phyloP scores from a whole-genome alignment of 2,329 filamentous ascomycete genomes.

The Acrocalymma vagum region DNA sequence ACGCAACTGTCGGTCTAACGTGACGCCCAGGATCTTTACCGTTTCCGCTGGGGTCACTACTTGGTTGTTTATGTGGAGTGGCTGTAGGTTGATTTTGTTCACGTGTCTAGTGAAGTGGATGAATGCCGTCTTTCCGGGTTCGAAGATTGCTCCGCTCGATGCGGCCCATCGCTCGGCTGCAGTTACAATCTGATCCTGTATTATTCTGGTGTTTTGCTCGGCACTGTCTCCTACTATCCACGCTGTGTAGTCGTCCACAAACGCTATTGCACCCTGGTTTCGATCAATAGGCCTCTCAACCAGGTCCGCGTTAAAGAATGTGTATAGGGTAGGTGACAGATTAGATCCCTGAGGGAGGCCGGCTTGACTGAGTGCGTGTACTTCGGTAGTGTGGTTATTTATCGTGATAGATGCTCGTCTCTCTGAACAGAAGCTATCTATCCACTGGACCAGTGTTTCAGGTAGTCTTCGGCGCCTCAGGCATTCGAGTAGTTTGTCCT shows the following conservation, averaged over 20 bases:
- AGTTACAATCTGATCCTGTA: constrained; percentile 20
- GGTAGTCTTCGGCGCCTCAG: constrained; percentile 11
- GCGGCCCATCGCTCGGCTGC: constrained; percentile 32
- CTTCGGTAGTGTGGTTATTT: constrained; percentile 12
- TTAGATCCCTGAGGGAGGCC: constrained; percentile 22
- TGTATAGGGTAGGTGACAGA: constrained; percentile 23
- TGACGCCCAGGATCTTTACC: constrained; percentile 23
- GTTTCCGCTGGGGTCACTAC: constrained; percentile 14
- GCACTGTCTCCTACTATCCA: constrained; percentile 24
- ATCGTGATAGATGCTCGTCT: constrained; percentile 19
- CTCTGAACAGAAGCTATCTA: constrained; percentile 37
- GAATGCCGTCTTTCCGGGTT: constrained; percentile 43
- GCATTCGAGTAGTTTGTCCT: background rate
- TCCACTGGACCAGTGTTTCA: constrained; percentile 23
- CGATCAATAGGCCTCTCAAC: constrained; percentile 21
- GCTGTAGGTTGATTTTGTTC: constrained; percentile 14
- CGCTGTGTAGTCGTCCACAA: constrained; percentile 38
- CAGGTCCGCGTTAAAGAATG: constrained; percentile 31
- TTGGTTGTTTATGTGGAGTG: constrained; percentile 16
- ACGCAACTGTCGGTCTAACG: constrained; percentile 19
- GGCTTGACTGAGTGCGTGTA: constrained; percentile 15
- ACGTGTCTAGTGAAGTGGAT: constrained; percentile 43
- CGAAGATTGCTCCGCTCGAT: constrained; percentile 41
- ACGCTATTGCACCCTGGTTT: constrained; percentile 25
- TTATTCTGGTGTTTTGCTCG: constrained; percentile 19